Conservation (phyloP, 2,329 filamentous ascomycete genomes). For the Phyllosticta capitalensis region DNA sequence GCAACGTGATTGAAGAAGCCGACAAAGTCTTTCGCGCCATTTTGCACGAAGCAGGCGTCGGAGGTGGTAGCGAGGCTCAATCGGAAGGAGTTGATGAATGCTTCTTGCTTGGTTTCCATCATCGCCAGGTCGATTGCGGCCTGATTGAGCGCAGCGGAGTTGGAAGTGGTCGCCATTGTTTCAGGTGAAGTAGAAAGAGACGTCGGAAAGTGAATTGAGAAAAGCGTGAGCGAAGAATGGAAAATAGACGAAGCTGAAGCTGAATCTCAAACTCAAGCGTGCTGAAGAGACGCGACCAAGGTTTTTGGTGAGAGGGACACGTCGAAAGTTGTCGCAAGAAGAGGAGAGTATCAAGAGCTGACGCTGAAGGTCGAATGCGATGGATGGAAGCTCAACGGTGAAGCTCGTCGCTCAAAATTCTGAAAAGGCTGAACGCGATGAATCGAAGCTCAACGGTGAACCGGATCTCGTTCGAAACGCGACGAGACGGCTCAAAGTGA, state of each 20-base stretch:
- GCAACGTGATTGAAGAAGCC: neutral
- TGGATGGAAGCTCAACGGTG: neutral
- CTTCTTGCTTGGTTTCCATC: neutral
- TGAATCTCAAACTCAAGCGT: too few species aligned
- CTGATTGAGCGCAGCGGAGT: neutral
- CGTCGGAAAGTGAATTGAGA: neutral
- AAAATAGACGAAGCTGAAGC: neutral
- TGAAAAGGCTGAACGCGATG: neutral
- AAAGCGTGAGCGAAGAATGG: neutral
- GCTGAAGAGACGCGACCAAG: too few species aligned
- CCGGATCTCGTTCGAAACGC: too few species aligned
- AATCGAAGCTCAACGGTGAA: neutral
- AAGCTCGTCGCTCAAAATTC: neutral
- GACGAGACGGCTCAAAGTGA: too few species aligned
- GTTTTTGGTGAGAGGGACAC: neutral
- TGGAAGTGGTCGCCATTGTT: neutral
- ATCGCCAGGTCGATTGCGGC: neutral
- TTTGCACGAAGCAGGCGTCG: neutral
- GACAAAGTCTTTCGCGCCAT: neutral
- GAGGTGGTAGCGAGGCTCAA: neutral
- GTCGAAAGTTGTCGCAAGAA: neutral
- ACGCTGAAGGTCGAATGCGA: neutral
- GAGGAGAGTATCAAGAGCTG: neutral
- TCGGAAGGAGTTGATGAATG: neutral
- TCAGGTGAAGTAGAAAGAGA: neutral